Conservation (phyloP, 148 eudicot species). For the Camellia sinensis region DNA sequence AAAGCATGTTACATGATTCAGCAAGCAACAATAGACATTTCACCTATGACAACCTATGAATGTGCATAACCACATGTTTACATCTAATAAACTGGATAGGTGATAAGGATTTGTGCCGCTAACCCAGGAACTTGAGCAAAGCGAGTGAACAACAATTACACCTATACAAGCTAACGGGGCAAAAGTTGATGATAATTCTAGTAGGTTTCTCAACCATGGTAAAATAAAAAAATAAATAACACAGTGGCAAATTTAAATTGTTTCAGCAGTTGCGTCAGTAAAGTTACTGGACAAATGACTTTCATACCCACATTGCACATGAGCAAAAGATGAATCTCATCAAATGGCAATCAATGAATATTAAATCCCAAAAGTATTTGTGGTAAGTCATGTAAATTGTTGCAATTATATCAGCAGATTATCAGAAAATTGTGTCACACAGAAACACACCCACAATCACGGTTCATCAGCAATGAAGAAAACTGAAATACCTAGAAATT, state of each 20-base stretch:
- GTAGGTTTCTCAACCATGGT: not conserved
- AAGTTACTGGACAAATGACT: not conserved
- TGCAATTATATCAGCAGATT: no score
- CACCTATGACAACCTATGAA: not conserved
- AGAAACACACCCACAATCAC: not conserved
- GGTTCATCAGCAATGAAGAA: no score
- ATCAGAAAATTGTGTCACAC: no score
- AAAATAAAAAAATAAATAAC: no score
- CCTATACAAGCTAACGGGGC: not conserved
- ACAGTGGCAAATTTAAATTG: not conserved
- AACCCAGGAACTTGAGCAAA: not conserved
- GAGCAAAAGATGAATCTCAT: not conserved
- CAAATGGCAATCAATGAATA: not conserved
- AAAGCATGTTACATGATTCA: no score
- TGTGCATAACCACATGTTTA: not conserved
- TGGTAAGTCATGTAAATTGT: no score
- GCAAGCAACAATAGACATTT: no score
- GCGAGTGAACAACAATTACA: not conserved
- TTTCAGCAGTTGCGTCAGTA: not conserved
- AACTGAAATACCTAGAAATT: no score
- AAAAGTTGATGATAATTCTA: no score
- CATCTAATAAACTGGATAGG: not conserved
- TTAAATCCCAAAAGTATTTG: not conserved
- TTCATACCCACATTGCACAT: not conserved
- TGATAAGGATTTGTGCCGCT: not conserved